Conservation (phyloP, 176 grass and related monocot species). For the Aechmea fasciata region DNA sequence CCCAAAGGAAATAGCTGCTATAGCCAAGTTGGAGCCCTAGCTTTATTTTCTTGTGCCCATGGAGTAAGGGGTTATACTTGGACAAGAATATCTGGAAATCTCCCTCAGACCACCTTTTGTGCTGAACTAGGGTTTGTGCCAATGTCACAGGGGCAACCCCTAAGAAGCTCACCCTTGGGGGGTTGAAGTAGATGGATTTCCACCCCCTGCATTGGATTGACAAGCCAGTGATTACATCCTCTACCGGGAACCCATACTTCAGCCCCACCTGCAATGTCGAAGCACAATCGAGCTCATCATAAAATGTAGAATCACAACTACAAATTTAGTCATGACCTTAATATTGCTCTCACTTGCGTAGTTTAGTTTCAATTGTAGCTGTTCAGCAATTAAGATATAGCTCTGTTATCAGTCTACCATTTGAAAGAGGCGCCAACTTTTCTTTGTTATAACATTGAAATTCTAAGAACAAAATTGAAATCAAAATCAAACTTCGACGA, state of each 20-base stretch:
- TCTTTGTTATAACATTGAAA: too few species aligned
- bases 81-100: slow-evolving; percentile 18
- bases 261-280: slow-evolving; percentile 23
- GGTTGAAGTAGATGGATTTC: slow-evolving; percentile 35
- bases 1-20: slow-evolving; percentile 10
- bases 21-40: slow-evolving; percentile 4
- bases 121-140: slow-evolving; percentile 16
- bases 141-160: slow-evolving; percentile 25
- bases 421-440: too few species aligned
- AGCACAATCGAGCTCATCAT: background rate
- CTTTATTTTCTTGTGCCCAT: slow-evolving; percentile 2
- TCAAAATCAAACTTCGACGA: too few species aligned
- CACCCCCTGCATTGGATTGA: slow-evolving; percentile 39
- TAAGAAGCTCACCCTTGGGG: slow-evolving; percentile 17
- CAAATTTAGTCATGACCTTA: too few species aligned
- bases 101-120: slow-evolving; percentile 21
- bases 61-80: slow-evolving; percentile 16
- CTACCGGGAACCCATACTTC: slow-evolving; percentile 34
- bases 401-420: too few species aligned
- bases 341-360: too few species aligned
- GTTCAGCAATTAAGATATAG: too few species aligned
- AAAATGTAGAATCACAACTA: too few species aligned
- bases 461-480: too few species aligned
- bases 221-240: slow-evolving; percentile 39
- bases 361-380: too few species aligned